Conservation (phyloP, 257 asterid genomes). For the Jacaranda mimosifolia region DNA sequence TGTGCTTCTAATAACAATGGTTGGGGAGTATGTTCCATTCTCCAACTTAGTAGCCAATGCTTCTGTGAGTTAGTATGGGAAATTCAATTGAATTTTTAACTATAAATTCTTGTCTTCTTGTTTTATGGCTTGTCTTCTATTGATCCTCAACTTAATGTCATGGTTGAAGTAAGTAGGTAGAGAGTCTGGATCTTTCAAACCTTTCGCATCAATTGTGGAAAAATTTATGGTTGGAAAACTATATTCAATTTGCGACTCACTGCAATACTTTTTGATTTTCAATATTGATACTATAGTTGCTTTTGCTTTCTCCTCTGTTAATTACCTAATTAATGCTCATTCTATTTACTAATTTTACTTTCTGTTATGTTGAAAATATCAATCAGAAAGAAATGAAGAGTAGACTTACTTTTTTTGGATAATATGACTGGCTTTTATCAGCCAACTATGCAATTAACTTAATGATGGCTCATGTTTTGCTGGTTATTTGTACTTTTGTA, state of each 20-base stretch:
- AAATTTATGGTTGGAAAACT: constrained; percentile 18
- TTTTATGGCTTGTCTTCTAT: constrained; percentile 1
- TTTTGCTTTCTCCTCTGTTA: not conserved
- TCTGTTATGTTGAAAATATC: not conserved
- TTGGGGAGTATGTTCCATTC: not conserved
- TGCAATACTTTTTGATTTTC: not conserved
- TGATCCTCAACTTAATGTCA: not conserved
- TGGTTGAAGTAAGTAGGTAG: not conserved
- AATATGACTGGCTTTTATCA: too few relatives aligned
- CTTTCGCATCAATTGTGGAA: not conserved
- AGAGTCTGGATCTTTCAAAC: not conserved
- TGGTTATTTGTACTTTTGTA: too few relatives aligned
- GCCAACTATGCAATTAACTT: too few relatives aligned
- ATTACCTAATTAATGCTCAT: not conserved
- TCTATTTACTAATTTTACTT: not conserved
- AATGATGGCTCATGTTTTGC: too few relatives aligned
- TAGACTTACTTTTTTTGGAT: not conserved
- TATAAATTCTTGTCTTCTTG: not conserved
- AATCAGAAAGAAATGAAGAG: not conserved
- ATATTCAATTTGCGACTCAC: not conserved
- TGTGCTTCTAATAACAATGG: not conserved
- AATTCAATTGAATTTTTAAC: not conserved
- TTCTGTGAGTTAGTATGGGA: not conserved
- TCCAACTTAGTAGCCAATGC: not conserved
- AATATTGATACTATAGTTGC: not conserved